Evolutionary conservation across 1,284 basidiomycete genomes (phyloP).

Genomic region (Veloporphyrellus conicus): DNA sequence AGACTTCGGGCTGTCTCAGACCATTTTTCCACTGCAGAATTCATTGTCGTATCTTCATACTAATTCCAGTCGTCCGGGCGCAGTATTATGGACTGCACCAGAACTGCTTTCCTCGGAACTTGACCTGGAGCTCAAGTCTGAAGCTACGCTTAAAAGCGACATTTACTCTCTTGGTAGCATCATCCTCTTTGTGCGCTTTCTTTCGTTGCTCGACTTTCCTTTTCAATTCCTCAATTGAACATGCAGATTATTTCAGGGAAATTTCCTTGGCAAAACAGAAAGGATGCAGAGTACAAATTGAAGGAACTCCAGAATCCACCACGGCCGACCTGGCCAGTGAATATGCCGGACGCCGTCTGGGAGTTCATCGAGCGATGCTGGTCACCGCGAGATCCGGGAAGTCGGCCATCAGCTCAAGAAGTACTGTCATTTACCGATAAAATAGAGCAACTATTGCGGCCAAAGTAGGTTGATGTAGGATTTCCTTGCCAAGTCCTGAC

Average conservation of each 20-base stretch:
- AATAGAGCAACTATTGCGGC: neutral
- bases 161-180: constrained; percentile 13
- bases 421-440: too few relatives aligned
- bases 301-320: constrained; percentile 1
- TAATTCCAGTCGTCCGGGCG: too few relatives aligned
- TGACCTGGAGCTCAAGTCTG: neutral
- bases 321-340: constrained; percentile 1
- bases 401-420: constrained; percentile 1
- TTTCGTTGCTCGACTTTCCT: too few relatives aligned
- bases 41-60: too few relatives aligned
- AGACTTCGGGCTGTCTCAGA: too few relatives aligned
- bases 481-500: too few relatives aligned
- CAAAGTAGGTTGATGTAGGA: too few relatives aligned
- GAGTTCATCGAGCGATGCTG: constrained; percentile 6
- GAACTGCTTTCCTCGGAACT: neutral
- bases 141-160: constrained; percentile 1
- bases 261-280: neutral
- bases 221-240: too few relatives aligned
- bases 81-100: too few relatives aligned
- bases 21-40: too few relatives aligned
- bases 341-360: constrained; percentile 4
- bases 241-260: constrained; percentile 3
- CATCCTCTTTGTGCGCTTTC: neutral
- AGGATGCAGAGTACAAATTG: neutral
- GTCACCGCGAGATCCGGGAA: neutral